phyloP scores from a whole-genome alignment of 192 early-diverging fungal genomes.

The Entophlyctis helioformis region DNA sequence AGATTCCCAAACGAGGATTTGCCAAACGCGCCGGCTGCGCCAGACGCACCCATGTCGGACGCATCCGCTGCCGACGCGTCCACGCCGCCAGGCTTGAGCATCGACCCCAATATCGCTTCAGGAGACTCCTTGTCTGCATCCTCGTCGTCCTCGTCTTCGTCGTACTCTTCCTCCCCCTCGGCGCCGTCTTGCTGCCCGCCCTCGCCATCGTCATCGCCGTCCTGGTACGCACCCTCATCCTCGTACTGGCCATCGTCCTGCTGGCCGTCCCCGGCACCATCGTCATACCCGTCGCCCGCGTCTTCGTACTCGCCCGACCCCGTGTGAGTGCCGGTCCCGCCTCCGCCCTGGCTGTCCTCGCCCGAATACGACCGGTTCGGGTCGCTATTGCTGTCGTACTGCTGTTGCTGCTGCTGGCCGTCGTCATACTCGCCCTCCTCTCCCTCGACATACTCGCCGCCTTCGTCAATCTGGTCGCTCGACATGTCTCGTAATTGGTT shows the following conservation, averaged over 20 bases:
- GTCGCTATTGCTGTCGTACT: too few species aligned
- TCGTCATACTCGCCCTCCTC: neutral
- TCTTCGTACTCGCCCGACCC: too few species aligned
- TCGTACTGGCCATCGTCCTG: too few species aligned
- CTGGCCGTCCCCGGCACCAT: too few species aligned
- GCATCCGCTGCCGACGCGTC: neutral
- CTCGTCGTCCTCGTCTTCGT: constrained; percentile 12
- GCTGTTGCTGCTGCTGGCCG: neutral
- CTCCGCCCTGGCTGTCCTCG: too few species aligned
- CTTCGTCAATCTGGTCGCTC: neutral
- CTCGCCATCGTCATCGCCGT: constrained; percentile 3
- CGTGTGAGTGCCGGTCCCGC: too few species aligned
- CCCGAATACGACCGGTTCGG: too few species aligned
- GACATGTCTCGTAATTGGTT: too few species aligned
- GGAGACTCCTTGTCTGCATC: constrained; percentile 10
- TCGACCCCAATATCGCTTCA: constrained; percentile 15
- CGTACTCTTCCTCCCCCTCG: constrained; percentile 5
- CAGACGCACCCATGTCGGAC: neutral
- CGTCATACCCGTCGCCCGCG: too few species aligned
- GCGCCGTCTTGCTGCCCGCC: constrained; percentile 1
- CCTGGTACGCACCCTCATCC: too few species aligned
- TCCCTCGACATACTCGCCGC: neutral
- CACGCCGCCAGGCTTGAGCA: constrained; percentile 1
- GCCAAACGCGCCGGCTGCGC: neutral
- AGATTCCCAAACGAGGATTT: neutral